A percentile compares a stretch with the other conserved stretches of the same genome.
These are phyloP conservation scores for Cryptococcus hybrid DNA, from an alignment of 1,284 basidiomycete genomes.

Conservation along the genomic window DNA sequence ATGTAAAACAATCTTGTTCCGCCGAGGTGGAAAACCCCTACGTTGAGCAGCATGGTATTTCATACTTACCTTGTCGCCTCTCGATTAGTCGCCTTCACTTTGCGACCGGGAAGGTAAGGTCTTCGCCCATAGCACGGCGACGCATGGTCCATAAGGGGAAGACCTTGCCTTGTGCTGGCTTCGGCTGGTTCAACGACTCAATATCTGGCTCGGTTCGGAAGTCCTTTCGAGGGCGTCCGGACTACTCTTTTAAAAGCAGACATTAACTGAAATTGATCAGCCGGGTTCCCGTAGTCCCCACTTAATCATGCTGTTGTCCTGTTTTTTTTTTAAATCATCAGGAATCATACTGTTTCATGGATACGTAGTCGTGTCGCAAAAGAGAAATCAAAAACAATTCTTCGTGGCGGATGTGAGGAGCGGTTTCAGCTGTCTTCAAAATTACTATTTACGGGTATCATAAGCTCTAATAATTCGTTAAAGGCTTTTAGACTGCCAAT, in stretches of 20 bases:
- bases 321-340: not conserved
- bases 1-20: not conserved
- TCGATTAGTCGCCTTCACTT: conserved; percentile 28
- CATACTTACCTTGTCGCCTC: conserved; percentile 44
- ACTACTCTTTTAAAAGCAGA: conserved; percentile 14
- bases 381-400: not conserved
- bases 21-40: not conserved
- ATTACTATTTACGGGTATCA: no score
- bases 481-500: no score
- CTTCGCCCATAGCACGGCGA: conserved; percentile 47
- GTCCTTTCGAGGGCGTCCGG: conserved; percentile 43
- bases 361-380: not conserved
- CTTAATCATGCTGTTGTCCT: not conserved
- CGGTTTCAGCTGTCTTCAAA: no score
- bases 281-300: not conserved
- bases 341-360: not conserved
- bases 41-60: not conserved
- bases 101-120: conserved; percentile 31
- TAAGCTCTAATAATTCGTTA: no score
- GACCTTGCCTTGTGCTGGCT: conserved; percentile 41
- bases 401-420: not conserved
- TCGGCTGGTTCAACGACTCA: conserved; percentile 41
- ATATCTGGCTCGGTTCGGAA: conserved; percentile 43
- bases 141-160: conserved; percentile 40
- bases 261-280: not conserved